phyloP scores from a whole-genome alignment of 768 basidiomycete genomes.

The Termitomyces sp. region DNA sequence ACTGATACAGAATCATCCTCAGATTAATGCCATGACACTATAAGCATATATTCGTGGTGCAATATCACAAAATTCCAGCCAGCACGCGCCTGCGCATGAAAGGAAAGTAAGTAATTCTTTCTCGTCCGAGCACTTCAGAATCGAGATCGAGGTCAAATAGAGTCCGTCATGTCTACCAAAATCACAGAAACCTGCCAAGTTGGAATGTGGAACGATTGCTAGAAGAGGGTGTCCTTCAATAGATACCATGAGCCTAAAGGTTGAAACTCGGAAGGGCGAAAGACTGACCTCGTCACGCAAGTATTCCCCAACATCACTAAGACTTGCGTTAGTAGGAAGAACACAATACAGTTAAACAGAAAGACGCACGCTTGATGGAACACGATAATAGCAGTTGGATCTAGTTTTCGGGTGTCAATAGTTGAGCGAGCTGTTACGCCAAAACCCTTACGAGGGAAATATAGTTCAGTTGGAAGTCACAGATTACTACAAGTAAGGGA shows the following conservation, averaged over 20 bases:
- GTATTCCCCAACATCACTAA: slow-evolving; percentile 96
- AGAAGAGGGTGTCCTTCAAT: slow-evolving; percentile 75
- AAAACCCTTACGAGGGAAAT: slow-evolving; percentile 65
- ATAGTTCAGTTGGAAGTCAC: slow-evolving; percentile 2
- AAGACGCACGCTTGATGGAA: slow-evolving; percentile 91
- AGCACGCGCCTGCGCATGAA: slow-evolving; percentile 14
- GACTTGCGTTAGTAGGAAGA: not conserved
- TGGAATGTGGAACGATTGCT: slow-evolving; percentile 12
- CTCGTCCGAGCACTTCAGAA: slow-evolving; percentile 43
- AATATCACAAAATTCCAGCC: slow-evolving; percentile 5
- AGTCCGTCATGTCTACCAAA: slow-evolving; percentile 14
- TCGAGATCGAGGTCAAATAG: slow-evolving; percentile 20
- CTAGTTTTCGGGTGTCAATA: slow-evolving; percentile 92
- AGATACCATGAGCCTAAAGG: slow-evolving; percentile 7
- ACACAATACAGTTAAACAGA: not conserved
- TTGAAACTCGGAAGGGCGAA: not conserved
- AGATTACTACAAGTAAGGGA: not conserved
- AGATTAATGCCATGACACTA: not conserved
- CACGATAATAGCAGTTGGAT: slow-evolving; percentile 95
- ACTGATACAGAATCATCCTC: not conserved
- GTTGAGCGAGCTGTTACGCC: slow-evolving; percentile 97
- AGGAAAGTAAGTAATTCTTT: slow-evolving; percentile 15
- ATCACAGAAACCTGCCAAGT: not conserved
- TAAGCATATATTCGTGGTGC: not conserved
- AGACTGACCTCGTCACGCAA: slow-evolving; percentile 83